These are phyloP conservation scores for Tuber magnatum DNA, from an alignment of 495 filamentous ascomycete genomes.

Conservation along the genomic window DNA sequence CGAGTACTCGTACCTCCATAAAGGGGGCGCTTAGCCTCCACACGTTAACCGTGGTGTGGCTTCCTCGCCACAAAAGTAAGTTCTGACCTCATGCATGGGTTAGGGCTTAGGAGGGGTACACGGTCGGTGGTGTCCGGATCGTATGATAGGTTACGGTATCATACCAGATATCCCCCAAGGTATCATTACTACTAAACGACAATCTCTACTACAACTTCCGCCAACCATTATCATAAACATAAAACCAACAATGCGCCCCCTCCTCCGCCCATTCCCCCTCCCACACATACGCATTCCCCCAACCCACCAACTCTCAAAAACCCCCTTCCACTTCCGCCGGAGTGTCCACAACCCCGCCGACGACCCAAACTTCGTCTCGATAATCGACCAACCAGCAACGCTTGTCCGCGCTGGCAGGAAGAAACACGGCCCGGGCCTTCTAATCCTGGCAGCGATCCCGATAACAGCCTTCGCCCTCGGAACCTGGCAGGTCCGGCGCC, in stretches of 20 bases:
- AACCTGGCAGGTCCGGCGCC: constrained; percentile 90
- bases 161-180: no score
- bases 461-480: constrained; percentile 83
- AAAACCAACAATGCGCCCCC: constrained; percentile 12
- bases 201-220: neutral
- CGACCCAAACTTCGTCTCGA: constrained; percentile 64
- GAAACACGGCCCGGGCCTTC: constrained; percentile 72
- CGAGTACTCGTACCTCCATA: neutral
- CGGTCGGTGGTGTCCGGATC: no score
- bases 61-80: neutral
- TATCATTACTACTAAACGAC: neutral
- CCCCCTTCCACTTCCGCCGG: neutral
- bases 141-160: no score
- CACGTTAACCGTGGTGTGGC: neutral
- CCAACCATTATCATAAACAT: neutral
- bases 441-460: constrained; percentile 79
- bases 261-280: constrained; percentile 38
- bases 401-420: constrained; percentile 62
- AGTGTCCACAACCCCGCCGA: constrained; percentile 47
- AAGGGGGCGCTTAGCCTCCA: neutral
- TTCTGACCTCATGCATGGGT: neutral
- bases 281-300: neutral
- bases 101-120: neutral
- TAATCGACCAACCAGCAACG: constrained; percentile 75
- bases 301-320: constrained; percentile 24